These are phyloP conservation scores for Tothia fuscella DNA, from an alignment of 2,329 filamentous ascomycete genomes.

Conservation along the genomic window DNA sequence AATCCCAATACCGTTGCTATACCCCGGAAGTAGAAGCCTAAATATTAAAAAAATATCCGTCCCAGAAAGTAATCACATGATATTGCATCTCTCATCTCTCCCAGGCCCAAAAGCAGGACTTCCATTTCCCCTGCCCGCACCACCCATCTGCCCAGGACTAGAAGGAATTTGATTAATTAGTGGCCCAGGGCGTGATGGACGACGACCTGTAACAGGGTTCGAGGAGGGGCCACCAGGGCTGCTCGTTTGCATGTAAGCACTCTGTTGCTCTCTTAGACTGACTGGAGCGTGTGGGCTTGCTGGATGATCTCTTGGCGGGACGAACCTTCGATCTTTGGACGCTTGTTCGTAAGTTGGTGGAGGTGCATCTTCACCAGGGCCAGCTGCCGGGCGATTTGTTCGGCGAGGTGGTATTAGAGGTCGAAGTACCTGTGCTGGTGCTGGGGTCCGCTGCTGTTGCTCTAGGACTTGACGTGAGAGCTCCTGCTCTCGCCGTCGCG, in stretches of 20 bases:
- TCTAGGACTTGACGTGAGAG: conserved; percentile 61
- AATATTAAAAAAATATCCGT: neutral
- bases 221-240: neutral
- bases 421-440: conserved; percentile 21
- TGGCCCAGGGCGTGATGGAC: neutral
- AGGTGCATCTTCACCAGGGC: conserved; percentile 31
- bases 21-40: too few relatives aligned
- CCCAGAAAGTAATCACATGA: conserved; percentile 12
- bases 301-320: conserved; percentile 36
- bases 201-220: neutral
- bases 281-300: conserved; percentile 25
- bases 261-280: neutral
- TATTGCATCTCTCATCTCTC: conserved; percentile 7
- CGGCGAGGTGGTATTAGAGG: conserved; percentile 35
- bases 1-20: too few relatives aligned
- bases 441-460: conserved; percentile 28
- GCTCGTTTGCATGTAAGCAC: conserved; percentile 10
- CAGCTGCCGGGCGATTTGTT: conserved; percentile 8
- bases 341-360: conserved; percentile 57
- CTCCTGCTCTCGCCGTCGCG: conserved; percentile 52
- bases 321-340: conserved; percentile 43
- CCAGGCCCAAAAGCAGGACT: neutral
- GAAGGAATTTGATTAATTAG: neutral
- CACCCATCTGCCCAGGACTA: neutral
- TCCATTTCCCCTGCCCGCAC: neutral